A percentile compares a stretch with the other conserved stretches of the same genome.
Conservation (phyloP, 176 grass and related monocot genomes). For the Carex scoparia region DNA sequence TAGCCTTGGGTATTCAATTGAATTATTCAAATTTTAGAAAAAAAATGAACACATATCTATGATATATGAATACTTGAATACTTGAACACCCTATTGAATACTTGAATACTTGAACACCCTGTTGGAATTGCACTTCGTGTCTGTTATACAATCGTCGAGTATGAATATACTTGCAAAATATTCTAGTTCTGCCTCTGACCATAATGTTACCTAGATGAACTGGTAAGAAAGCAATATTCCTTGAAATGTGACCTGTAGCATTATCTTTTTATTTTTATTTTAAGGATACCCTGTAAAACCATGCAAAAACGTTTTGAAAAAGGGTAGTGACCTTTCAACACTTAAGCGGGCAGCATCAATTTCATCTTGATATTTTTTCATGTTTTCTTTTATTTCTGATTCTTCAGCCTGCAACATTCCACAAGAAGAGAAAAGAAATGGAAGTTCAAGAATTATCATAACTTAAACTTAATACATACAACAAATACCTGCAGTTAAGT, state of each 20-base stretch:
- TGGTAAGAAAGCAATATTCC: not conserved
- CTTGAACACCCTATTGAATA: not conserved
- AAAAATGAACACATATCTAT: not conserved
- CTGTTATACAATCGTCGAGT: not conserved
- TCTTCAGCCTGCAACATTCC: conserved; percentile 58
- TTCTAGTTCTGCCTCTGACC: not conserved
- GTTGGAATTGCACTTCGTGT: not conserved
- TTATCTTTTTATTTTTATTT: not conserved
- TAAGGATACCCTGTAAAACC: not conserved
- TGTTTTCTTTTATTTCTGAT: conserved; percentile 53
- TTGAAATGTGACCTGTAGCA: not conserved
- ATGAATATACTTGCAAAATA: not conserved
- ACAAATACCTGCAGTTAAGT: not conserved
- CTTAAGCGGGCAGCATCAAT: conserved; percentile 39
- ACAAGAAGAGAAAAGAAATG: conserved; percentile 33
- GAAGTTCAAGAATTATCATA: not conserved
- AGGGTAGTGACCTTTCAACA: conserved; percentile 51
- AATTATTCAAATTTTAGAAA: not conserved
- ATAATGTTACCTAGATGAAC: not conserved
- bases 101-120: not conserved
- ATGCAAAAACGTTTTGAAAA: not conserved
- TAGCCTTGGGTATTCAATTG: not conserved
- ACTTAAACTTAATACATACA: not conserved
- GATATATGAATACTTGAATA: not conserved
- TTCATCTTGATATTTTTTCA: conserved; percentile 43